Evolutionary conservation across 208 protist species (phyloP).

Genomic region (Crithidia acanthocephali): DNA sequence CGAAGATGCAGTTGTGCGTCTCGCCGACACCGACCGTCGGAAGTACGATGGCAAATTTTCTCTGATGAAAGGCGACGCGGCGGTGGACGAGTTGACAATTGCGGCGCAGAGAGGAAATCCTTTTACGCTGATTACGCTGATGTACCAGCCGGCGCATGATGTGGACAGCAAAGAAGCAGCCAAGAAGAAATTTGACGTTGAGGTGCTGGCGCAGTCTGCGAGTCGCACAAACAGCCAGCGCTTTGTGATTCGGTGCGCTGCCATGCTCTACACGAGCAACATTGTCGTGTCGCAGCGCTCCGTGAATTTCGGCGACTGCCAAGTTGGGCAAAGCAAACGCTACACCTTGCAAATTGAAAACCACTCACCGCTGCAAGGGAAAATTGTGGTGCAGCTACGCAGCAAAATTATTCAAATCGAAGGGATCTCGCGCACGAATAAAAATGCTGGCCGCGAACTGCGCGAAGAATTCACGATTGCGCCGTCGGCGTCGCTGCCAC

Average conservation of each 20-base stretch:
- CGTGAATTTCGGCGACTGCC: slow-evolving; percentile 87
- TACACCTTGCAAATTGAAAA: slow-evolving; percentile 83
- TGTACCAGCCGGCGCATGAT: slow-evolving; percentile 68
- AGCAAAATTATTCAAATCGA: slow-evolving; percentile 91
- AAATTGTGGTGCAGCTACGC: slow-evolving; percentile 71
- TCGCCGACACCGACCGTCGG: slow-evolving; percentile 45
- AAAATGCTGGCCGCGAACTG: slow-evolving; percentile 43
- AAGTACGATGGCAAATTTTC: slow-evolving; percentile 67
- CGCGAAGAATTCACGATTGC: slow-evolving; percentile 77
- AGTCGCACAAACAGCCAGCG: slow-evolving; percentile 51
- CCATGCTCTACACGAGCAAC: slow-evolving; percentile 82
- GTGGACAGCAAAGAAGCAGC: slow-evolving; percentile 53
- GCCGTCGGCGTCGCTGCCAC: slow-evolving; percentile 58
- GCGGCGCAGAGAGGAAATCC: slow-evolving; percentile 48
- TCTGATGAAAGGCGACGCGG: slow-evolving; percentile 45
- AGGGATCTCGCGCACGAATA: slow-evolving; percentile 28
- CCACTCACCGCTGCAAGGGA: slow-evolving; percentile 71
- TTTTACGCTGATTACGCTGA: slow-evolving; percentile 37
- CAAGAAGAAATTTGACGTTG: slow-evolving; percentile 79
- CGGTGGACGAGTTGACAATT: slow-evolving; percentile 67
- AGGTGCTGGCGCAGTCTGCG: slow-evolving; percentile 49
- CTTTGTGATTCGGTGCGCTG: slow-evolving; percentile 63
- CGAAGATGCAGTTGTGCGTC: slow-evolving; percentile 53
- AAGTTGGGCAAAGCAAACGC: slow-evolving; percentile 78
- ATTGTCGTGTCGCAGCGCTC: slow-evolving; percentile 69